Conservation (phyloP, 2,329 filamentous ascomycete genomes). For the Alternaria alternata region DNA sequence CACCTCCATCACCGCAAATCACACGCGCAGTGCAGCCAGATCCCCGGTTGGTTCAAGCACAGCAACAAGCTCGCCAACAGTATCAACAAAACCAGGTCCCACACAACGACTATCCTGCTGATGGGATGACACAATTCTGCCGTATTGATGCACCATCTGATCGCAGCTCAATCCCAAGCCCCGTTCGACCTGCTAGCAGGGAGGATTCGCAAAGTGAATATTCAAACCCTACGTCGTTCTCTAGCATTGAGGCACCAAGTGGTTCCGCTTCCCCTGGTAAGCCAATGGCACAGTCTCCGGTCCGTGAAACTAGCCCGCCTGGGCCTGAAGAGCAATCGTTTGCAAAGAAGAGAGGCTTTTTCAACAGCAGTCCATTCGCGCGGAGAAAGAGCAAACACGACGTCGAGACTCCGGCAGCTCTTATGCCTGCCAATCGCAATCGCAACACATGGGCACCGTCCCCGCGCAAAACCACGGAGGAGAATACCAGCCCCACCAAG, state of each 20-base stretch:
- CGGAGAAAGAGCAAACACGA: slow-evolving; percentile 85
- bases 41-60: slow-evolving; percentile 46
- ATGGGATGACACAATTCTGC: slow-evolving; percentile 98
- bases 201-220: slow-evolving; percentile 93
- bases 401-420: slow-evolving; percentile 65
- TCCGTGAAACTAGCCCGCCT: slow-evolving; percentile 32
- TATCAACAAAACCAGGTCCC: slow-evolving; percentile 70
- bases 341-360: slow-evolving; percentile 82
- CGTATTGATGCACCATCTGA: slow-evolving; percentile 76
- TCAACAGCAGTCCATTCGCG: slow-evolving; percentile 89
- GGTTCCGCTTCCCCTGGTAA: slow-evolving; percentile 79
- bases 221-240: slow-evolving; percentile 87
- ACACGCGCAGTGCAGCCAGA: slow-evolving; percentile 43
- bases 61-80: slow-evolving; percentile 49
- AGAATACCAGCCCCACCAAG: slow-evolving; percentile 55
- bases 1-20: slow-evolving; percentile 18
- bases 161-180: slow-evolving; percentile 72
- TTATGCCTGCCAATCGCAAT: slow-evolving; percentile 46
- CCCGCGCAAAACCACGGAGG: slow-evolving; percentile 49
- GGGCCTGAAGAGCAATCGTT: slow-evolving; percentile 58
- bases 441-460: slow-evolving; percentile 64
- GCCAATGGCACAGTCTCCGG: slow-evolving; percentile 40
- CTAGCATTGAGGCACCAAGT: slow-evolving; percentile 81
- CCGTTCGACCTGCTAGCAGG: slow-evolving; percentile 79
- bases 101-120: slow-evolving; percentile 91